A percentile compares a stretch with the other conserved stretches of the same genome.
These are phyloP conservation scores for Cladobotryum mycophilum DNA, from an alignment of 2,329 filamentous ascomycete genomes.

Conservation along the genomic window DNA sequence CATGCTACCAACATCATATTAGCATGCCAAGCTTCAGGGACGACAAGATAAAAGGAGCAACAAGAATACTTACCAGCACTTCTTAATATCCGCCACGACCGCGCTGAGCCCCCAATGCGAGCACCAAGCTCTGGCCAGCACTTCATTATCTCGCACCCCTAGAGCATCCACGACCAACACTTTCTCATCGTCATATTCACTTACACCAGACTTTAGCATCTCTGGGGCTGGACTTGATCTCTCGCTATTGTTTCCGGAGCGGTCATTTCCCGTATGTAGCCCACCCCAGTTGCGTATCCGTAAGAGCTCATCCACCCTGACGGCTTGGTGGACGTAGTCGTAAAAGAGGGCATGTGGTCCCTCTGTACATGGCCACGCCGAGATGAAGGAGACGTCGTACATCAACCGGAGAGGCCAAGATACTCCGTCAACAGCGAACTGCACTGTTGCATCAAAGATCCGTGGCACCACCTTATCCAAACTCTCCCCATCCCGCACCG, in stretches of 20 bases:
- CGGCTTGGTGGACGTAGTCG: conserved; percentile 57
- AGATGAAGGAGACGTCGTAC: conserved; percentile 60
- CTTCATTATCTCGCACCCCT: conserved; percentile 68
- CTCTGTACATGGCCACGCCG: conserved; percentile 57
- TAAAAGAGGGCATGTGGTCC: conserved; percentile 66
- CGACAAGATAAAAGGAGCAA: neutral
- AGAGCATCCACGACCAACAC: conserved; percentile 68
- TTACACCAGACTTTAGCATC: conserved; percentile 3
- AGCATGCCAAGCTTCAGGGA: conserved; percentile 2
- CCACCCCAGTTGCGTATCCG: conserved; percentile 60
- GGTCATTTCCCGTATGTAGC: conserved; percentile 28
- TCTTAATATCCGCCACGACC: conserved; percentile 60
- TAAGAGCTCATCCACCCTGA: conserved; percentile 59
- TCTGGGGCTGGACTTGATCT: conserved; percentile 30
- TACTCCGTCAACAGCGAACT: conserved; percentile 57
- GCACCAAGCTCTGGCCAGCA: conserved; percentile 71
- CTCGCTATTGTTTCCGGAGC: conserved; percentile 22
- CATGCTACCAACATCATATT: conserved; percentile 42
- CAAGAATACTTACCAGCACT: conserved; percentile 52
- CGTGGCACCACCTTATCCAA: conserved; percentile 29
- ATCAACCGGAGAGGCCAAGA: conserved; percentile 58
- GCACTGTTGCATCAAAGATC: conserved; percentile 55
- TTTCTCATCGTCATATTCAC: conserved; percentile 50
- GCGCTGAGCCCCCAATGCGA: conserved; percentile 68
- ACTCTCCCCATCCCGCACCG: conserved; percentile 14